These are phyloP conservation scores for Lachancea waltii DNA, from an alignment of 805 yeast species.

Conservation along the genomic window DNA sequence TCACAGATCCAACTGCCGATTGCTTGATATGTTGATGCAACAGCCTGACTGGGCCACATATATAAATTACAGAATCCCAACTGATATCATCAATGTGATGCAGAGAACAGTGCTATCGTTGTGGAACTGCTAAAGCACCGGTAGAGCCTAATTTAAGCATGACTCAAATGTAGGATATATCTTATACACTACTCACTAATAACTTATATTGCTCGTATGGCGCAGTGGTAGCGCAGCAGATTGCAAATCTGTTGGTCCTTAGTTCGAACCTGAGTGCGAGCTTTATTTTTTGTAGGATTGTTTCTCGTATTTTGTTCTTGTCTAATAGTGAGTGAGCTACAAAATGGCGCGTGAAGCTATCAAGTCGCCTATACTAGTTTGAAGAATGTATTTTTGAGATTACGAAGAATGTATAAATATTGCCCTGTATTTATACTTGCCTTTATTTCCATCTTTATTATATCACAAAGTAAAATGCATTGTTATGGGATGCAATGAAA, in stretches of 20 bases:
- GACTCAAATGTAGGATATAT: not conserved
- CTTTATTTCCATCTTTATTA: not conserved
- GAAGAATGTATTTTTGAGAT: not conserved
- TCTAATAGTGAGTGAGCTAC: not conserved
- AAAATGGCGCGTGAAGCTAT: not conserved
- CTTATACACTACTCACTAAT: not conserved
- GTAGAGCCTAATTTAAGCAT: too few relatives aligned
- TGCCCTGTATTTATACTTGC: not conserved
- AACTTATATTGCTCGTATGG: constrained; percentile 52
- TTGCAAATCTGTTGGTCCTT: constrained; percentile 98
- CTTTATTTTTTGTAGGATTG: constrained; percentile 38
- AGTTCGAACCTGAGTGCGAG: constrained; percentile 94
- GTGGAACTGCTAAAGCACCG: too few relatives aligned
- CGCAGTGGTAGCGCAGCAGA: constrained; percentile 99
- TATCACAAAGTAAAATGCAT: not conserved
- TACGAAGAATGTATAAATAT: not conserved
- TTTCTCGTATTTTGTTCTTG: not conserved
- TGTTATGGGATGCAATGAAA: too few relatives aligned
- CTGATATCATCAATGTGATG: too few relatives aligned
- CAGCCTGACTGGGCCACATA: too few relatives aligned
- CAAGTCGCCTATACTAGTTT: not conserved
- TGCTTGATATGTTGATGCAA: too few relatives aligned
- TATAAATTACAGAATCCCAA: too few relatives aligned
- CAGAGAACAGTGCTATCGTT: too few relatives aligned
- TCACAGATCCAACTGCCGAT: too few relatives aligned